Conservation (phyloP, 805 yeast species). For the Yarrowia sp. region DNA sequence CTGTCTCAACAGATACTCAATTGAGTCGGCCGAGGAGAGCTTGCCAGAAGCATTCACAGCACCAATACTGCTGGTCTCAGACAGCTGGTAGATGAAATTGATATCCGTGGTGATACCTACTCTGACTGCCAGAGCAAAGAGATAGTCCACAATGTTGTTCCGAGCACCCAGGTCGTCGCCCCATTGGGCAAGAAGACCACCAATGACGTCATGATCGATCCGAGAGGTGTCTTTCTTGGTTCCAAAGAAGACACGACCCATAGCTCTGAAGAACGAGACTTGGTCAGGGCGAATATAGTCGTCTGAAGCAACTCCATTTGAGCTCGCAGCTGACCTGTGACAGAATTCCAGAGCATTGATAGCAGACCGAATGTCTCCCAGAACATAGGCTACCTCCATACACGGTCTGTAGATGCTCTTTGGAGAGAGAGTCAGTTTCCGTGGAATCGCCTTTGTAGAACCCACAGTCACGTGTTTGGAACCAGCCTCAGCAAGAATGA, state of each 20-base stretch:
- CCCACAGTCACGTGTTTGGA: neutral
- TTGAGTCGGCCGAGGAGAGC: neutral
- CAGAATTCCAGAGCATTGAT: conserved; percentile 15
- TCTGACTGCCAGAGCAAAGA: conserved; percentile 1
- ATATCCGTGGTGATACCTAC: neutral
- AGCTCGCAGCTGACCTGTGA: neutral
- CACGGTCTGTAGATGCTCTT: neutral
- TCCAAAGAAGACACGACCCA: conserved; percentile 18
- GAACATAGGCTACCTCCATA: neutral
- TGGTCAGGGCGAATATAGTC: conserved; percentile 5
- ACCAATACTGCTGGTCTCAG: conserved; percentile 2
- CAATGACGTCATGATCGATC: neutral
- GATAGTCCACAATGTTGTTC: neutral
- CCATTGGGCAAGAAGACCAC: conserved; percentile 1
- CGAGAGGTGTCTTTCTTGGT: conserved; percentile 7
- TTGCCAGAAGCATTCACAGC: neutral
- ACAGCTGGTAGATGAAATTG: neutral
- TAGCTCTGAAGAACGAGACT: conserved; percentile 3
- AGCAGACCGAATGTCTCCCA: conserved; percentile 2
- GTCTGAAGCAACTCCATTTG: neutral
- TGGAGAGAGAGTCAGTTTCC: neutral
- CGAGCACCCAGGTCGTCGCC: conserved; percentile 9
- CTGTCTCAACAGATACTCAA: neutral
- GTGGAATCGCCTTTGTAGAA: neutral
- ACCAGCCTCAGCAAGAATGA: neutral